Base-by-base conservation (phyloP, 768 basidiomycete species). In the Termitomyces sp. region DNA sequence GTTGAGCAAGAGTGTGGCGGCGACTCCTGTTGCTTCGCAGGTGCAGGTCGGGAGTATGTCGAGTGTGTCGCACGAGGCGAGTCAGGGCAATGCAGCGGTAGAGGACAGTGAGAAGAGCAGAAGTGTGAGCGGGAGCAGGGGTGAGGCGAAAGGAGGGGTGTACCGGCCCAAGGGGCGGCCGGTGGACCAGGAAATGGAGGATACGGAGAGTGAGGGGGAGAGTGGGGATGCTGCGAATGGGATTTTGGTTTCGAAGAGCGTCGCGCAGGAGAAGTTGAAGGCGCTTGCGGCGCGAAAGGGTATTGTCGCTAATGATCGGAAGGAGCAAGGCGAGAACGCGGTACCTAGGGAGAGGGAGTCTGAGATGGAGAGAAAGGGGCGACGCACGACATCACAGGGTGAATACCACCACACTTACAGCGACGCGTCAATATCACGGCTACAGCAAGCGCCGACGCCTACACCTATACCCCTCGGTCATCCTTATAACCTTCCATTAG, bases 401-500 rank as follows among this genome's bases (percentile, higher is more conserved):
- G 14, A 8, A 14, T 28, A 34, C 19, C 40, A 37, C 1, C 16
- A 5, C 35, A 16, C 19, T 16, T 23, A 21, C 47, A 40, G 32
- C 25, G 50, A 28, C 3, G 10, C 42, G 46, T 28, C 54, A 2
- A 51, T 50, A 12, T 53, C 42, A 30, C 60, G 50, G 32, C 52
- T 54, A 16, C 62, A 34, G 30, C 63, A 53, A 35, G 27, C 58
- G 43, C 17, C 58, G 5, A 52, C 52, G 19, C 69, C 80, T 0
- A 71, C 78, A 7, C 83, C 88, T 1, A 84, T 86, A 48, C 81
- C 84, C 1, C 68, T 89, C 2, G 77, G 76, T 8, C 80, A 78
- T 67, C 86, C 89, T 6, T 89, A 91, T 71, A 88, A 89, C 63
- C 78, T 92, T 25, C 90, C 90, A 0, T 76, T 79, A 3, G 73